Evolutionary conservation across 2,329 filamentous ascomycete genomes (phyloP).

Genomic region (Xylaria sp.): DNA sequence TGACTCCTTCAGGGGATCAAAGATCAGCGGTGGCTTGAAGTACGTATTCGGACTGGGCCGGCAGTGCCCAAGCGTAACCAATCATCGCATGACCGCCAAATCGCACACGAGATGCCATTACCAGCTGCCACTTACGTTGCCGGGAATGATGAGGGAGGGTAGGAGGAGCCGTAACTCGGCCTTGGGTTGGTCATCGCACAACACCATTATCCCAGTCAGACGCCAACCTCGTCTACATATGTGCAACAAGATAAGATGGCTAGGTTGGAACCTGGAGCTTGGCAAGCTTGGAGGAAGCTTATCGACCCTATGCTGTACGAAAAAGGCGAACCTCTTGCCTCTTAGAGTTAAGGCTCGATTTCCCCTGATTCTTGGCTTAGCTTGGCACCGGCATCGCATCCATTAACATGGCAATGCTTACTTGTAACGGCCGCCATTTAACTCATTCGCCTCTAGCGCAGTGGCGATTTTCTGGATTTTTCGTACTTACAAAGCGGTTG

Average conservation of each 20-base stretch:
- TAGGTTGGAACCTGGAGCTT: conserved; percentile 22
- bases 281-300: conserved; percentile 35
- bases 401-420: conserved; percentile 21
- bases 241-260: conserved; percentile 32
- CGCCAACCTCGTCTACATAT: conserved; percentile 14
- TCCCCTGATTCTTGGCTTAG: conserved; percentile 35
- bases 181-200: conserved; percentile 21
- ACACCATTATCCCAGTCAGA: conserved; percentile 12
- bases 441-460: not conserved
- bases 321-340: conserved; percentile 34
- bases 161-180: conserved; percentile 11
- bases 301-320: conserved; percentile 23
- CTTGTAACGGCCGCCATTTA: not conserved
- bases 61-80: conserved; percentile 10
- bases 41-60: conserved; percentile 19
- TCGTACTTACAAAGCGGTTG: not conserved
- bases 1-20: conserved; percentile 16
- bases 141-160: not conserved
- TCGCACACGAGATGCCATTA: conserved; percentile 17
- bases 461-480: conserved; percentile 6
- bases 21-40: conserved; percentile 26
- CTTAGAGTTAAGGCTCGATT: conserved; percentile 28
- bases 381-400: conserved; percentile 28
- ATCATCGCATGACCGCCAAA: conserved; percentile 14
- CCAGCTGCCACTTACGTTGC: conserved; percentile 32